Conservation (phyloP, 345 rosid genomes). For the Lepidium aucheri region DNA sequence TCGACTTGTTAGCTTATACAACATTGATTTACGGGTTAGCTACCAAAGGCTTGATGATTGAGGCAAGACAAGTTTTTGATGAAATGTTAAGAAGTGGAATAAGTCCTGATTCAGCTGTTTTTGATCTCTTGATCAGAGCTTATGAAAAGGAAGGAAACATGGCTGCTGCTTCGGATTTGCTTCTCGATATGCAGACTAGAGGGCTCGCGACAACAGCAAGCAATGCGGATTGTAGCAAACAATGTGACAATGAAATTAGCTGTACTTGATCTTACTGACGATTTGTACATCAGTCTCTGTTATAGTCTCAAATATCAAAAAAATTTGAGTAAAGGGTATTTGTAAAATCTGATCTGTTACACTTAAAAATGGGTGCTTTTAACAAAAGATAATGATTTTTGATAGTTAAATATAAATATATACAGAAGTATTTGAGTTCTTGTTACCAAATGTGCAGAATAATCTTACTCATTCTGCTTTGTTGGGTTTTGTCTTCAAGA, state of each 20-base stretch:
- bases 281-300: neutral
- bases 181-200: conserved; percentile 30
- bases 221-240: conserved; percentile 5
- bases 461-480: neutral
- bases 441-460: conserved; percentile 6
- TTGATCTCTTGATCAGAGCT: conserved; percentile 35
- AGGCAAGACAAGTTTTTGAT: conserved; percentile 38
- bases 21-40: conserved; percentile 38
- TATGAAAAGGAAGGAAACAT: conserved; percentile 29
- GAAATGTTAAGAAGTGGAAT: conserved; percentile 34
- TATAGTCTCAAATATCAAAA: neutral
- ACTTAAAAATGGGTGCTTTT: neutral
- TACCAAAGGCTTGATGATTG: conserved; percentile 34
- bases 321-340: neutral
- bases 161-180: conserved; percentile 26
- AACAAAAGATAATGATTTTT: conserved; percentile 3
- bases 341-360: neutral
- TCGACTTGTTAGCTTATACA: conserved; percentile 31
- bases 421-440: neutral
- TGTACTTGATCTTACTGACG: neutral
- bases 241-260: conserved; percentile 2
- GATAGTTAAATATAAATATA: neutral
- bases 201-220: conserved; percentile 13
- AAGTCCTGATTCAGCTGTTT: conserved; percentile 31
- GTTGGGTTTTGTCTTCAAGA: conserved; percentile 29